Evolutionary conservation across 2,329 filamentous ascomycete species (phyloP), one percentile per base, ranked within the genome.

Genomic region (Xylariaceae sp.): DNA sequence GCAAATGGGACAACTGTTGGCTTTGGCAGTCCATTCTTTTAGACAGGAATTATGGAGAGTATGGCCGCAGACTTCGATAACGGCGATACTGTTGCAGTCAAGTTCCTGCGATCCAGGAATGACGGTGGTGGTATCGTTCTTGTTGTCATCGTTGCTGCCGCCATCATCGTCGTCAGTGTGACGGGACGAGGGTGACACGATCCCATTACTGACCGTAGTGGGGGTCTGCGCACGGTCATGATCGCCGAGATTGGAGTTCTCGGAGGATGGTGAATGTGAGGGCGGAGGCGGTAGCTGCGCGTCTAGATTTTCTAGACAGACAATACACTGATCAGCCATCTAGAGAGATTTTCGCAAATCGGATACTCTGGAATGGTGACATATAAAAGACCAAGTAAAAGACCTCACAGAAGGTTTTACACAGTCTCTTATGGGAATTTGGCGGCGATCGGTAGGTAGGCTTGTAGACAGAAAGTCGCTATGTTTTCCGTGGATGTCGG

Each of bases 1-100:
- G 76, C 94, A 99, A 74, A 99, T 96, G 51, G 94, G 94, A 75
- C 94, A 99, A 73, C 92, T 97, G 76, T 97, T 99, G 64, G 94
- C 93, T 74, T 95, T 89, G 76, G 95, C 90, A 51, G 93, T 91
- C 94, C 94, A 99, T 67, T 92, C 90, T 68, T 89, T 88, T 67
- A 99, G 82, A 75, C 94, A 99, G 55, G 88, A 86, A 77, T 99
- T 88, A 77, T 99, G 94, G 68, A 99, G 81, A 68, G 92, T 84
- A 79, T 99, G 95, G 60, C 90, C 89, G 75, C 94, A 99, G 51
- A 91, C 88, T 61, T 86, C 79, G 53, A 88, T 82, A 57, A 82
- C 75, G 47, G 85, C 84, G 62, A 87, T 80, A 66, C 78, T 74
- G 67, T 76, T 68, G 37, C 74, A 70, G 58, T 67, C 65, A 34